A percentile compares a stretch with the other conserved stretches of the same genome.
phyloP scores from a whole-genome alignment of 2,329 filamentous ascomycete species.

The Paraphaeosphaeria sporulosa region DNA sequence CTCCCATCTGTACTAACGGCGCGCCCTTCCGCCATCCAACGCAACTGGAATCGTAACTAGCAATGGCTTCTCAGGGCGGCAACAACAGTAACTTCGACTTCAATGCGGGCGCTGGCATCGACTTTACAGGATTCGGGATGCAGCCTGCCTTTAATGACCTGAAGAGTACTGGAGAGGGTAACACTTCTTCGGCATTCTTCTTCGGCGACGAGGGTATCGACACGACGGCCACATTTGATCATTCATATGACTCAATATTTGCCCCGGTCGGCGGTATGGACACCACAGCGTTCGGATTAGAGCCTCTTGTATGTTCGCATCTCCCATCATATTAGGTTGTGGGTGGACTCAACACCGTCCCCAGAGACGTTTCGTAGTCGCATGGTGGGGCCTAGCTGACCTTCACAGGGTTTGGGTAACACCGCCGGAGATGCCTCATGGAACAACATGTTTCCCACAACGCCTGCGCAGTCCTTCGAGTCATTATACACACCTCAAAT shows the following conservation, averaged over 20 bases:
- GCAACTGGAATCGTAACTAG: slow-evolving; percentile 1
- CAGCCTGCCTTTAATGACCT: slow-evolving; percentile 20
- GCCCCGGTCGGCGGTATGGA: slow-evolving; percentile 2
- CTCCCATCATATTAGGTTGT: no score
- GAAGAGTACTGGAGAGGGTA: slow-evolving; percentile 39
- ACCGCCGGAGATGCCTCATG: slow-evolving; percentile 36
- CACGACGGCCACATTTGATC: slow-evolving; percentile 30
- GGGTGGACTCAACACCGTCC: not conserved
- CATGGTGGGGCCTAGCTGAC: not conserved
- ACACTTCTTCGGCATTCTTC: slow-evolving; percentile 39
- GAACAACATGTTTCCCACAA: slow-evolving; percentile 36
- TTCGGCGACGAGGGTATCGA: slow-evolving; percentile 47
- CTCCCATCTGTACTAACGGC: slow-evolving; percentile 17
- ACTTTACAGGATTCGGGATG: slow-evolving; percentile 40
- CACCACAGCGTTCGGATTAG: slow-evolving; percentile 29
- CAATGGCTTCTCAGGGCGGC: slow-evolving; percentile 18
- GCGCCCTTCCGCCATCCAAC: slow-evolving; percentile 28
- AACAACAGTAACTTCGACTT: slow-evolving; percentile 32
- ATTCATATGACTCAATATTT: slow-evolving; percentile 25
- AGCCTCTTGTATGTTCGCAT: slow-evolving; percentile 36
- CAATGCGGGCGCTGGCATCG: slow-evolving; percentile 35
- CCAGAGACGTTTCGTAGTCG: not conserved
- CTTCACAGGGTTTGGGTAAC: slow-evolving; percentile 38
- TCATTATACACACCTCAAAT: slow-evolving; percentile 31
- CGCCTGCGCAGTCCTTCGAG: slow-evolving; percentile 38